These are phyloP conservation scores for Penicillium daleae DNA, from an alignment of 495 filamentous ascomycete genomes.

Conservation along the genomic window DNA sequence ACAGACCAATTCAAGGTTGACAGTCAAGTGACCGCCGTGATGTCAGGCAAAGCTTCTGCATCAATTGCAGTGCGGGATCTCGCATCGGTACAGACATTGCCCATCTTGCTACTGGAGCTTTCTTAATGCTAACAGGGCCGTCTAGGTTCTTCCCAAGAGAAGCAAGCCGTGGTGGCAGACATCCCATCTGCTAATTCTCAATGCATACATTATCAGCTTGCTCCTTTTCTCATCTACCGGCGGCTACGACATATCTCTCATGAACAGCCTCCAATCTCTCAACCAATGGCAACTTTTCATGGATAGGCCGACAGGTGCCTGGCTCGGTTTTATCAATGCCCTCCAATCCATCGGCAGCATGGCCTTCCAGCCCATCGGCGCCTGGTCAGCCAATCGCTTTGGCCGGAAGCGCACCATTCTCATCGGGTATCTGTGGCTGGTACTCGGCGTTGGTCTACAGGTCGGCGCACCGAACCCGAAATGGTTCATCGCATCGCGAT, in stretches of 20 bases:
- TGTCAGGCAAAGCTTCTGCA: not conserved
- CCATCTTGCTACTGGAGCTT: not conserved
- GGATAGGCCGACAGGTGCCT: slow-evolving; percentile 52
- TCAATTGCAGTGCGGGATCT: not conserved
- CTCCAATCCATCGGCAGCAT: slow-evolving; percentile 66
- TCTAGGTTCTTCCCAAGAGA: not conserved
- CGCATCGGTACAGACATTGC: not conserved
- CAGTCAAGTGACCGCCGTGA: not conserved
- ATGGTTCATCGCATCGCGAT: slow-evolving; percentile 46
- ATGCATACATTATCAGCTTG: not conserved
- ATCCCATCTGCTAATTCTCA: not conserved
- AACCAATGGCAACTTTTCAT: slow-evolving; percentile 42
- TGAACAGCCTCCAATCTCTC: slow-evolving; percentile 42
- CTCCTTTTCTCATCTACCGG: slow-evolving; percentile 16
- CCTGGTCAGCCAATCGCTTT: slow-evolving; percentile 59
- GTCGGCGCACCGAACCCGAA: slow-evolving; percentile 45
- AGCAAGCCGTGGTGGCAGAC: not conserved
- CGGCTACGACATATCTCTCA: slow-evolving; percentile 36
- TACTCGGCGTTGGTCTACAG: slow-evolving; percentile 64
- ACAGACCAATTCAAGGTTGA: not conserved
- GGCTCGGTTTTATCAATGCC: slow-evolving; percentile 59
- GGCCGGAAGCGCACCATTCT: slow-evolving; percentile 62
- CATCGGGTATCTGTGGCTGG: slow-evolving; percentile 57
- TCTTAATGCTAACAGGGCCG: not conserved
- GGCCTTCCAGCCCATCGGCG: slow-evolving; percentile 59